A percentile compares a stretch with the other conserved stretches of the same genome.
Conservation (phyloP, 257 asterid species). For the Penstemon barbatus region DNA sequence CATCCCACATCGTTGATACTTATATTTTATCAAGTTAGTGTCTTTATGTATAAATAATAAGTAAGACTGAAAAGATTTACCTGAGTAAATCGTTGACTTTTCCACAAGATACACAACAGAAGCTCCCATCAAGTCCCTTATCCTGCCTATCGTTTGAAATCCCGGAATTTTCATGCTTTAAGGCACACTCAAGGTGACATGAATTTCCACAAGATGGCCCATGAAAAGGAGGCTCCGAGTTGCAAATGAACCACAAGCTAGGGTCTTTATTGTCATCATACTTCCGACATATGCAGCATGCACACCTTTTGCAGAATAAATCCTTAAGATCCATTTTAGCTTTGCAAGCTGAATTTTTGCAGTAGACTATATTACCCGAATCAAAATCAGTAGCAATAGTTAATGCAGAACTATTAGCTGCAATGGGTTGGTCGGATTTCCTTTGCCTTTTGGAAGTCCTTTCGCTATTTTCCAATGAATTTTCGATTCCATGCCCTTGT, state of each 20-base stretch:
- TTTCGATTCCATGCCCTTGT: constrained; percentile 37
- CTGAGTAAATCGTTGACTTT: constrained; percentile 80
- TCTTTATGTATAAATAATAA: background rate
- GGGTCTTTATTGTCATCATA: constrained; percentile 98
- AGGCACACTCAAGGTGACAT: constrained; percentile 96
- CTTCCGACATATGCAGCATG: constrained; percentile 84
- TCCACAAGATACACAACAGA: constrained; percentile 80
- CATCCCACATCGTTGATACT: constrained; percentile 18
- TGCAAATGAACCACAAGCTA: constrained; percentile 84
- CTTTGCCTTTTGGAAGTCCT: constrained; percentile 71
- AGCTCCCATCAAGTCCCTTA: constrained; percentile 75
- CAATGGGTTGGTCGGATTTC: constrained; percentile 50
- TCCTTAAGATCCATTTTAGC: constrained; percentile 54
- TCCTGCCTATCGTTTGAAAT: constrained; percentile 55
- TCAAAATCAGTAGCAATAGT: constrained; percentile 36
- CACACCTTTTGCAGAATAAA: constrained; percentile 85
- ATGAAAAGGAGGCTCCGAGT: constrained; percentile 77
- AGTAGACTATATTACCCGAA: constrained; percentile 34
- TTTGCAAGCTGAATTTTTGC: constrained; percentile 91
- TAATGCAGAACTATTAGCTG: constrained; percentile 31
- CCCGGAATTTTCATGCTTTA: constrained; percentile 65
- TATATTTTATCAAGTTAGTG: background rate
- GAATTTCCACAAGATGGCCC: constrained; percentile 86
- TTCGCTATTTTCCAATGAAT: constrained; percentile 48
- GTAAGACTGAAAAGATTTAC: constrained; percentile 41